Evolutionary conservation across 2,329 filamentous ascomycete genomes (phyloP).

Genomic region (Penicillium sp.): DNA sequence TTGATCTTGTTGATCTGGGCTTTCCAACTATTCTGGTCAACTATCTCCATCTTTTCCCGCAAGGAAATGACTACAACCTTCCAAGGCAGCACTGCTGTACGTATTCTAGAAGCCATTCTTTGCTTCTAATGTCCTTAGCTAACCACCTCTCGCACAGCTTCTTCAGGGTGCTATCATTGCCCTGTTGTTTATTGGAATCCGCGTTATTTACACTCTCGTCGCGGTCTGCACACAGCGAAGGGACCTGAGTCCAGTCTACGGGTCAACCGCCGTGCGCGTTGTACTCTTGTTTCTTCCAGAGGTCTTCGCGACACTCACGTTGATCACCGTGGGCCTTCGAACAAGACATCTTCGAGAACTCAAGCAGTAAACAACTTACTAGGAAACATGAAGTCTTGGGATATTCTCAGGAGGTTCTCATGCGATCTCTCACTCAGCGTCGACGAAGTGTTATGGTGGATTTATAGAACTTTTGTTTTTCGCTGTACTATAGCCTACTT

Average conservation of each 20-base stretch:
- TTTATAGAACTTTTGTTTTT: no score
- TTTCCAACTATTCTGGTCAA: not conserved
- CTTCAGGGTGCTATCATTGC: not conserved
- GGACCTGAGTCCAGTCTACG: constrained; percentile 3
- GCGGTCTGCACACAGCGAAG: not conserved
- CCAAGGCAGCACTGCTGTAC: not conserved
- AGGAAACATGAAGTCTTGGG: not conserved
- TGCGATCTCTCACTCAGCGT: not conserved
- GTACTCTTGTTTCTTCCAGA: constrained; percentile 7
- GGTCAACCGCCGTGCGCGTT: constrained; percentile 1
- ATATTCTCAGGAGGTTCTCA: not conserved
- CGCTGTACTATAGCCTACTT: no score
- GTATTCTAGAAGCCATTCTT: not conserved
- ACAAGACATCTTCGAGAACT: not conserved
- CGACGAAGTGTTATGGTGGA: not conserved
- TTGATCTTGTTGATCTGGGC: not conserved
- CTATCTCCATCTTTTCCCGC: not conserved
- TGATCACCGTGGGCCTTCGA: not conserved
- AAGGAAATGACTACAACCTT: not conserved
- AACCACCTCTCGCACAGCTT: not conserved
- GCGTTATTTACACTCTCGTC: not conserved
- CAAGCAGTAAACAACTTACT: not conserved
- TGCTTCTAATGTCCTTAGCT: not conserved
- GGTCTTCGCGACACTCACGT: not conserved
- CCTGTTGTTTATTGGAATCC: not conserved